Base-by-base conservation (phyloP, 176 grass and related monocot genomes). In the Hsuehochloa calcarea region DNA sequence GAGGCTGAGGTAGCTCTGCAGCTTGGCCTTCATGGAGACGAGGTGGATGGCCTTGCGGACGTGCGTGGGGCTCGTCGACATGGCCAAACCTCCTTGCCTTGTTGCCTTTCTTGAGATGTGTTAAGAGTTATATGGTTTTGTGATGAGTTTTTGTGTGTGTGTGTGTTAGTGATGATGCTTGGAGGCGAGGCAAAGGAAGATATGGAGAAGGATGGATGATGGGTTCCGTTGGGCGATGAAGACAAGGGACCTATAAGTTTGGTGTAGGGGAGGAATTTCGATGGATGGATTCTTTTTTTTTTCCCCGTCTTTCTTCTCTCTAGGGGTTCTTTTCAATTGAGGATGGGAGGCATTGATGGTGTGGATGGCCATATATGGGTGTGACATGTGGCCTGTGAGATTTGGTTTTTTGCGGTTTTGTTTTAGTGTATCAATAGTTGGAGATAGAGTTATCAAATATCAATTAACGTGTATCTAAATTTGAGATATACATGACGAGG, bases 21-120 rank as follows among this genome's bases (percentile, higher is more conserved):
- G 77, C 77, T 82, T 85, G 34, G 89, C 85, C 51, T 86, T 86
- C 40, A 87, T 82, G 59, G 89, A 66, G 1, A 55, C 80, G 47
- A 87, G 22, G 68, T 90, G 89, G 58, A 84, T 29, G 9, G 89
- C 80, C 85, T 90, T 90, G 67, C 85, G 84, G 4, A 22, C 60
- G 80, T 87, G 89, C 68, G 20, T 51, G 11, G 89, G 75, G 80
- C 85, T 90, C 39, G 89, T 90, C 39, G 89, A 87, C 84, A 90
- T 90, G 56, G 58, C 27, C 20, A 35, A 74, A 13, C 14, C 67
- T 26, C 13, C 9, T 14, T 22, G 37, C 23, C 13, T 45, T 44
- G 10, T 43, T 56, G 6, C 14, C 4, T 15, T 1, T 0, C 7
- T 41, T 22, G 77, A 44, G n/a, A 26, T 39, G 12, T 19, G n/a